Percentiles rank a stretch among this genome's conserved stretches.
Evolutionary conservation across 2,329 filamentous ascomycete species (phyloP).

Genomic region (Mariannaea sp.): DNA sequence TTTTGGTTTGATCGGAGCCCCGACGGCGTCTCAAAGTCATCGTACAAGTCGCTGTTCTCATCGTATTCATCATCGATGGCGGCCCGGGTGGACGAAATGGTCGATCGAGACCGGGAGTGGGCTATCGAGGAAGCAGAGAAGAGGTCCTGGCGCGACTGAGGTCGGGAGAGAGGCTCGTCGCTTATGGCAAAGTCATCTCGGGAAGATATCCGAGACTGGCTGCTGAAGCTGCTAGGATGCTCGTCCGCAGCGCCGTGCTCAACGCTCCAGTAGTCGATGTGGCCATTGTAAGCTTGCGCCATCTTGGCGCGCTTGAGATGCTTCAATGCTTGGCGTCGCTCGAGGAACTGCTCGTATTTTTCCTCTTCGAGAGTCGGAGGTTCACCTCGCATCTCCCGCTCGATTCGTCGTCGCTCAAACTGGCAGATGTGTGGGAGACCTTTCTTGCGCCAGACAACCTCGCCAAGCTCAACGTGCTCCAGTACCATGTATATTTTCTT

Average conservation of each 20-base stretch:
- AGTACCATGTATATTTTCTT: conserved; percentile 99
- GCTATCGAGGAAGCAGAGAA: conserved; percentile 50
- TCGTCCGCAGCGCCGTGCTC: conserved; percentile 73
- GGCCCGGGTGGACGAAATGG: conserved; percentile 44
- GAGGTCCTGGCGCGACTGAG: conserved; percentile 46
- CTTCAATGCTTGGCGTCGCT: conserved; percentile 62
- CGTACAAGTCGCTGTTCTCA: conserved; percentile 45
- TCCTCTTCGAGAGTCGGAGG: conserved; percentile 64
- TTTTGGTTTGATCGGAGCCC: conserved; percentile 58
- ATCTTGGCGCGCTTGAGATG: conserved; percentile 62
- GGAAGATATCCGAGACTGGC: conserved; percentile 50
- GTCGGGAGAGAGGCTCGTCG: conserved; percentile 45
- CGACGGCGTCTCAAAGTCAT: conserved; percentile 60
- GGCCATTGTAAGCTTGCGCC: conserved; percentile 54
- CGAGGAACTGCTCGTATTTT: conserved; percentile 61
- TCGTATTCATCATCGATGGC: conserved; percentile 44
- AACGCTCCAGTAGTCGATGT: conserved; percentile 78
- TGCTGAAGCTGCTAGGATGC: conserved; percentile 46
- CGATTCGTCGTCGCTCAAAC: conserved; percentile 80
- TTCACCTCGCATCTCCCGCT: conserved; percentile 69
- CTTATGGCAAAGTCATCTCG: conserved; percentile 46
- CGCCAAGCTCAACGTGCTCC: conserved; percentile 91
- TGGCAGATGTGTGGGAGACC: conserved; percentile 81
- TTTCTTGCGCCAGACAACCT: conserved; percentile 92
- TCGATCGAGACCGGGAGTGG: conserved; percentile 55